Conservation (phyloP, 2,329 filamentous ascomycete genomes). For the Pseudohalonectria lignicola region DNA sequence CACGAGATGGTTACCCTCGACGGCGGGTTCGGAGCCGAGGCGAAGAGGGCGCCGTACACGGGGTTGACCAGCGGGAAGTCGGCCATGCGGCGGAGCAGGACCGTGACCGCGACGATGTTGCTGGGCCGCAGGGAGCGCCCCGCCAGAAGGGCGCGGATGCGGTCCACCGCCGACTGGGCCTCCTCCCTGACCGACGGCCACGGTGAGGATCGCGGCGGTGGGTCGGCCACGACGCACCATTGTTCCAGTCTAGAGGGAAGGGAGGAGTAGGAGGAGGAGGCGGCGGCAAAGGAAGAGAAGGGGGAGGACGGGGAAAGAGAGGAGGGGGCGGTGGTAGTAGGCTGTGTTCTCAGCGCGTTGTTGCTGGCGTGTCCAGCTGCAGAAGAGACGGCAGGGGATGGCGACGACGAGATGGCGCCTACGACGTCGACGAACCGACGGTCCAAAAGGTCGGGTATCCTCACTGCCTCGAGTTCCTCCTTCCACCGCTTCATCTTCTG, state of each 20-base stretch:
- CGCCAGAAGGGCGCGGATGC: constrained; percentile 29
- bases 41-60: constrained; percentile 68
- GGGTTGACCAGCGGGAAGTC: constrained; percentile 68
- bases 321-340: neutral
- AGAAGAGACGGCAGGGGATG: too few relatives aligned
- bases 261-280: neutral
- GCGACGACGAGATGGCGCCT: constrained; percentile 16
- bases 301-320: too few relatives aligned
- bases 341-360: neutral
- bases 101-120: constrained; percentile 43
- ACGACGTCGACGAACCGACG: constrained; percentile 37
- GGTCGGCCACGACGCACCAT: constrained; percentile 19
- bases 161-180: constrained; percentile 32
- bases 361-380: too few relatives aligned
- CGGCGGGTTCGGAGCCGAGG: constrained; percentile 67
- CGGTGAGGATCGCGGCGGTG: neutral
- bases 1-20: constrained; percentile 75
- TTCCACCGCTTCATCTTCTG: neutral
- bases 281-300: too few relatives aligned
- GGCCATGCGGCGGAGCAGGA: constrained; percentile 69
- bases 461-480: constrained; percentile 17
- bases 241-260: constrained; percentile 18
- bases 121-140: constrained; percentile 21
- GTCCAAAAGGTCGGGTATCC: constrained; percentile 59
- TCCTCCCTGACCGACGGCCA: constrained; percentile 30